Evolutionary conservation across 768 basidiomycete species (phyloP), one percentile per base, ranked within the genome.

Genomic region (Gloeopeniophorella convolvens): DNA sequence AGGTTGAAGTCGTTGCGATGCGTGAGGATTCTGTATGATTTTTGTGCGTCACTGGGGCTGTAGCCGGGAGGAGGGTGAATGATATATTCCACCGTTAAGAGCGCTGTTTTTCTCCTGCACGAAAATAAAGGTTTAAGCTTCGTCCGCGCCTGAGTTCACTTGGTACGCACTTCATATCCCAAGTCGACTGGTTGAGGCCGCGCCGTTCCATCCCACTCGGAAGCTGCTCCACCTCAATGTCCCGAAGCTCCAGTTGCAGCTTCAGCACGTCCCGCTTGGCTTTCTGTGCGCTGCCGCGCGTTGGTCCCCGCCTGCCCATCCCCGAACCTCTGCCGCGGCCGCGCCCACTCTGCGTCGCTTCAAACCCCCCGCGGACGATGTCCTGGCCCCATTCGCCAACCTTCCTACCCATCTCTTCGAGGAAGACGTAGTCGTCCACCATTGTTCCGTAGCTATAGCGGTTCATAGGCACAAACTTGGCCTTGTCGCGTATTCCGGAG

Each of bases 341-440:
- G 12, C 60, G 50, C 37, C 55, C 62, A 45, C 55, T 40, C 41
- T 11, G 56, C 62, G 42, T 15, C 61, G 69, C 59, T 59, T 65
- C 62, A 65, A 78, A 80, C 34, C 83, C 76, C 49, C 87, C 77
- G 44, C 72, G 71, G 55, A 75, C 74, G 52, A 89, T 85, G 60
- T 89, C 78, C 59, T 69, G 65, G 0, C 85, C 89, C 82, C 85
- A 88, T 11, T 78, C 80, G 18, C 73, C 71, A n/a, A 85, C 82
- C 58, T 76, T 82, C 56, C 92, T 68, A 18, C 86, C 80, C 26
- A 91, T 66, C 15, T 90, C 87, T 67, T 96, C 93, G 57, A 96
- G 71, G 63, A 82, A 93, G 34, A 74, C 72, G 64, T 92, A 96
- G 67, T 96, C 93, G 59, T 83, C 77, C 82, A 91, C 86, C 82